Percentiles rank a stretch among this genome's conserved stretches.
These are phyloP conservation scores for Phaeomoniella chlamydospora DNA, from an alignment of 2,329 filamentous ascomycete species.

Conservation along the genomic window DNA sequence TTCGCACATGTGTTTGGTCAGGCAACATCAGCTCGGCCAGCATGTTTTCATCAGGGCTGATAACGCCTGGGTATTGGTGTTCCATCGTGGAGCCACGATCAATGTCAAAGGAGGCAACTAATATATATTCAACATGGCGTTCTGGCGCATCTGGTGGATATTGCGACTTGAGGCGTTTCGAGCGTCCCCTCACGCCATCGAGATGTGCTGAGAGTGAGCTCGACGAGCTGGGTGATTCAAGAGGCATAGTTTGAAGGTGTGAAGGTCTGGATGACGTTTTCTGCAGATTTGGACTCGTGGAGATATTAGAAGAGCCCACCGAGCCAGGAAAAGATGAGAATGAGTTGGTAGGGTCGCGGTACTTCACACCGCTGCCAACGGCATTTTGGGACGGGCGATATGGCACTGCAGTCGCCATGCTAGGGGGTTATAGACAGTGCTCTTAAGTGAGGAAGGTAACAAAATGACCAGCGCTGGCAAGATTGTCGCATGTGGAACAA, in stretches of 20 bases:
- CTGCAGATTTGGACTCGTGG: slow-evolving; percentile 36
- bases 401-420: background rate
- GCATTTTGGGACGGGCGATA: slow-evolving; percentile 25
- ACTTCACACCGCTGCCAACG: slow-evolving; percentile 11
- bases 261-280: slow-evolving; percentile 23
- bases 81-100: slow-evolving; percentile 96
- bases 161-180: slow-evolving; percentile 52
- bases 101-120: slow-evolving; percentile 95
- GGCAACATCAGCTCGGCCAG: slow-evolving; percentile 95
- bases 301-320: slow-evolving; percentile 15
- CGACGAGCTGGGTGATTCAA: slow-evolving; percentile 23
- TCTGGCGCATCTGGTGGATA: slow-evolving; percentile 61
- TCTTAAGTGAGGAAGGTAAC: too few relatives aligned
- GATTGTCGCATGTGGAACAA: too few relatives aligned
- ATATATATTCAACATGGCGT: slow-evolving; percentile 96
- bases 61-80: slow-evolving; percentile 87
- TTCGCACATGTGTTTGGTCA: slow-evolving; percentile 86
- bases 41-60: slow-evolving; percentile 96
- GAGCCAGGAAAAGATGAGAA: slow-evolving; percentile 47
- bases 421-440: too few relatives aligned
- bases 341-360: slow-evolving; percentile 31
- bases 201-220: slow-evolving; percentile 19
- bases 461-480: too few relatives aligned
- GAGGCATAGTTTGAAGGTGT: slow-evolving; percentile 41
- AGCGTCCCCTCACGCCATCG: slow-evolving; percentile 8